Conservation (phyloP, 768 basidiomycete genomes). For the Panellus pusillus region DNA sequence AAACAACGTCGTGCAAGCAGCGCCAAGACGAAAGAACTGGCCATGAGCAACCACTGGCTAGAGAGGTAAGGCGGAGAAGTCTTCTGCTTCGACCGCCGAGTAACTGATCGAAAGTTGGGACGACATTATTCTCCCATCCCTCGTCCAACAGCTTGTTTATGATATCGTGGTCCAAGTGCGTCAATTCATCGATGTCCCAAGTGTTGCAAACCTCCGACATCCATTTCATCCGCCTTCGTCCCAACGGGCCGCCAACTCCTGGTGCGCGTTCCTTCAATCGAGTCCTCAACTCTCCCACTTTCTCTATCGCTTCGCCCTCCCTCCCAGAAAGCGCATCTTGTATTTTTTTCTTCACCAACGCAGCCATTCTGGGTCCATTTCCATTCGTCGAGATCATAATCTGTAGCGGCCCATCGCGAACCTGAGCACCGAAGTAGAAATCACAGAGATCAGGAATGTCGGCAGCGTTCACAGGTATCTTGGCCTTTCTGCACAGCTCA, state of each 20-base stretch:
- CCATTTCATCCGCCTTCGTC: conserved; percentile 87
- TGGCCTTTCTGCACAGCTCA: conserved; percentile 59
- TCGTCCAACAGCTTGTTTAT: conserved; percentile 71
- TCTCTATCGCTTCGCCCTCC: conserved; percentile 77
- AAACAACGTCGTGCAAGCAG: conserved; percentile 35
- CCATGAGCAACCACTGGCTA: conserved; percentile 27
- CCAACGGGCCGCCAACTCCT: conserved; percentile 76
- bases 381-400: conserved; percentile 97
- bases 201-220: conserved; percentile 84
- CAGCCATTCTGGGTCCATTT: conserved; percentile 87
- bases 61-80: neutral
- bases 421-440: conserved; percentile 96
- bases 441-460: conserved; percentile 96
- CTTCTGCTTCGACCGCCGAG: conserved; percentile 22
- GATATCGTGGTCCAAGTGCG: conserved; percentile 60
- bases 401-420: conserved; percentile 88
- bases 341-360: conserved; percentile 71
- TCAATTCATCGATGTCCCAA: conserved; percentile 86
- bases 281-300: conserved; percentile 71
- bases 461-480: conserved; percentile 92
- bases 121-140: conserved; percentile 76
- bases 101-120: conserved; percentile 47
- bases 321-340: conserved; percentile 66
- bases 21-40: conserved; percentile 45
- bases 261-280: conserved; percentile 78